phyloP scores from a whole-genome alignment of 106 monocot species.

The Ottelia alismoides region DNA sequence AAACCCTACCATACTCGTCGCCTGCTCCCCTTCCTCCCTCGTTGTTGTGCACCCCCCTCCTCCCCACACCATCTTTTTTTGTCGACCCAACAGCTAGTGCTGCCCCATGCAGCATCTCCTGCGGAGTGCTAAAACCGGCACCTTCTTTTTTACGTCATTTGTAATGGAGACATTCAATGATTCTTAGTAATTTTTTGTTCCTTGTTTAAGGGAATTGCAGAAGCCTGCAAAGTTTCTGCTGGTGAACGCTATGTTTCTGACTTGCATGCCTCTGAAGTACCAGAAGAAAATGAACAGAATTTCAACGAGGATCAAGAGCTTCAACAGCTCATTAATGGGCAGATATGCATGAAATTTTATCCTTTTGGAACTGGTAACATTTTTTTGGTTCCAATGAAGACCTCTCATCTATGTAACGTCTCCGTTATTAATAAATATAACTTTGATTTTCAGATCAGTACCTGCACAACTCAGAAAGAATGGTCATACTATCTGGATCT shows the following conservation, averaged over 20 bases:
- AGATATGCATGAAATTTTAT: conserved; percentile 84
- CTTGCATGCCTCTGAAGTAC: conserved; percentile 51
- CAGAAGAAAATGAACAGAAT: conserved; percentile 35
- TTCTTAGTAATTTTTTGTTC: not conserved
- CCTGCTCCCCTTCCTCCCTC: too few species aligned
- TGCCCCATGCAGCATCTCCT: too few species aligned
- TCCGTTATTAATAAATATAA: not conserved
- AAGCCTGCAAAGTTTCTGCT: conserved; percentile 57
- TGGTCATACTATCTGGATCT: conserved; percentile 81
- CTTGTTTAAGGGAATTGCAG: conserved; percentile 66
- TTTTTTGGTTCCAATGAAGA: not conserved
- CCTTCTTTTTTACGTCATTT: too few species aligned
- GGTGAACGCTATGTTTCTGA: conserved; percentile 26
- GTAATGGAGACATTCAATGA: too few species aligned
- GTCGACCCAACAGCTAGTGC: too few species aligned
- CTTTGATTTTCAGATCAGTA: conserved; percentile 2
- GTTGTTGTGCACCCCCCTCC: too few species aligned
- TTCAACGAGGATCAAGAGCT: conserved; percentile 80
- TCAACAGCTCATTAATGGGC: conserved; percentile 84
- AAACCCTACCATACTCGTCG: too few species aligned
- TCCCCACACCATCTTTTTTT: too few species aligned
- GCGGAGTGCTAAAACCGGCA: too few species aligned
- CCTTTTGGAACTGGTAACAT: conserved; percentile 41
- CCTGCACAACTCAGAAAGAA: conserved; percentile 42
- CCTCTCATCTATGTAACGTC: too few species aligned